Evolutionary conservation across 2,329 filamentous ascomycete species (phyloP), one percentile per base, ranked within the genome.

Genomic region (Boeremia lycopersici): DNA sequence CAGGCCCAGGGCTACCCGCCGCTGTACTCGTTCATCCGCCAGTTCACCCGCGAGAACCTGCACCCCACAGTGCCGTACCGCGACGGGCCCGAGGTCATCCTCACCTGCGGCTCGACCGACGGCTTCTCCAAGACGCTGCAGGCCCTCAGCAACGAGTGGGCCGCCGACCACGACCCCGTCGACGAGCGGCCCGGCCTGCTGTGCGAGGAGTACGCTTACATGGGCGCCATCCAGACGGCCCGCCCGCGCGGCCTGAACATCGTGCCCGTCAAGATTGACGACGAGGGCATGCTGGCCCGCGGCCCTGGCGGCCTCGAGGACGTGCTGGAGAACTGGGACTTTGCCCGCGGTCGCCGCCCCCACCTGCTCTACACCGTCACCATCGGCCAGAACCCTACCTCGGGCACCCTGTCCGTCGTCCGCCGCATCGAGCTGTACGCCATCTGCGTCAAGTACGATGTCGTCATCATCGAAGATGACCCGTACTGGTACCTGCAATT

Each of bases 401-500:
- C 89, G 28, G 87, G 89, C 29, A 86, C 90, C 2, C 80, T 96
- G 2, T 87, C 89, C 2, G 73, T 95, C 9, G 78, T 88, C 66
- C 86, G 93, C 35, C 85, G 90, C 50, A 89, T 85, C 65, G 86
- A 92, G 46, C 83, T 97, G 26, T 97, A 97, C 71, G 84, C 82
- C 15, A 73, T 97, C 12, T 95, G 90, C 76, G 86, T 86, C 72
- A 84, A 88, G 71, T 96, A 91, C 77, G 92, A 97, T 74, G 84
- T 97, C 59, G 84, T 97, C 67, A 96, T 97, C 61, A 78, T 96
- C 58, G 93, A 98, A 75, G 93, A 98, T 67, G 93, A 97, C 59
- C 93, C 93, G 6, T 97, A 97, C 78, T 97, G 91, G 90, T 93
- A 95, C 74, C 81, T 98, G 8, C 93, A 97, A 73, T 97, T 86